Percentiles rank a stretch among this genome's conserved stretches.
Conservation (phyloP, 2,329 filamentous ascomycete species). For the Aspergillus floridensis region DNA sequence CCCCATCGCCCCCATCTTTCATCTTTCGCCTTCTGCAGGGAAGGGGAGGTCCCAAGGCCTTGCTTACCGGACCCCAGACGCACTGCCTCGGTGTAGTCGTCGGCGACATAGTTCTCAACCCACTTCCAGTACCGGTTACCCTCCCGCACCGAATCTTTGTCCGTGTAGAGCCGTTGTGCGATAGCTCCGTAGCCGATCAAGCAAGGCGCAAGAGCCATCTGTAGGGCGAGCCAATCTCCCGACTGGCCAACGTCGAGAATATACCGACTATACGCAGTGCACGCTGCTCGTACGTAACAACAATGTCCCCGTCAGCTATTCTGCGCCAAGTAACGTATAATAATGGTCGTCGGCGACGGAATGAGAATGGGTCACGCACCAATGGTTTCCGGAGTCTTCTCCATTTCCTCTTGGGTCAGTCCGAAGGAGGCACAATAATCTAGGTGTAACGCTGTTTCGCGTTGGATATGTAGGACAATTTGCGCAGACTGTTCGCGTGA, state of each 20-base stretch:
- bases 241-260: slow-evolving; percentile 85
- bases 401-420: slow-evolving; percentile 69
- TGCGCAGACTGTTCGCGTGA: slow-evolving; percentile 53
- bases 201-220: slow-evolving; percentile 81
- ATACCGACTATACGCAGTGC: slow-evolving; percentile 79
- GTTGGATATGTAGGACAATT: slow-evolving; percentile 73
- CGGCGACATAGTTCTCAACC: slow-evolving; percentile 84
- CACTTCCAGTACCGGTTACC: slow-evolving; percentile 81
- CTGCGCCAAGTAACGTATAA: not conserved
- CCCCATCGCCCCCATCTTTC: not conserved
- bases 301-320: slow-evolving; percentile 3
- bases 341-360: not conserved
- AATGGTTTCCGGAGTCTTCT: slow-evolving; percentile 69
- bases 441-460: slow-evolving; percentile 78
- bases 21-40: not conserved
- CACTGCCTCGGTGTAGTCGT: slow-evolving; percentile 74
- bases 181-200: slow-evolving; percentile 85
- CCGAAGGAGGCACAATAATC: slow-evolving; percentile 80
- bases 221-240: slow-evolving; percentile 82
- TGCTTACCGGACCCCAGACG: slow-evolving; percentile 64
- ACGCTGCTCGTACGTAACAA: slow-evolving; percentile 57
- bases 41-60: not conserved
- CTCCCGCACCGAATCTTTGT: slow-evolving; percentile 58
- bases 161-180: slow-evolving; percentile 66
- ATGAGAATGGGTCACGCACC: slow-evolving; percentile 46